These are phyloP conservation scores for Candida sanyaensis DNA, from an alignment of 1,139 yeast species.

Conservation along the genomic window DNA sequence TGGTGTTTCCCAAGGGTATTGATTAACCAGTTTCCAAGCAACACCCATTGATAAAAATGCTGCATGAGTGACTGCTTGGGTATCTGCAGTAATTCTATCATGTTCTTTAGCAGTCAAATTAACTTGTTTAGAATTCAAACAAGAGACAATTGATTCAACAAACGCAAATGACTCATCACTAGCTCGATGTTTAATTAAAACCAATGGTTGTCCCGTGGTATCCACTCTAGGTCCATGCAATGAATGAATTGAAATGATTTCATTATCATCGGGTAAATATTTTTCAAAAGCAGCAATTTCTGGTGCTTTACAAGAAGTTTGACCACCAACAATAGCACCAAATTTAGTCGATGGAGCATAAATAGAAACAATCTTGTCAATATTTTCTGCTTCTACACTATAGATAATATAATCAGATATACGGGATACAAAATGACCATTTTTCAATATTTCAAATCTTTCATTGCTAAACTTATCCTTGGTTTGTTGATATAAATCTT, in stretches of 20 bases:
- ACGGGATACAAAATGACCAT: conserved; percentile 85
- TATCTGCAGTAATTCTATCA: conserved; percentile 94
- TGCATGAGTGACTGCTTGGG: conserved; percentile 98
- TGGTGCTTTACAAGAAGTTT: conserved; percentile 91
- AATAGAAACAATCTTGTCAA: conserved; percentile 63
- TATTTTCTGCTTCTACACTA: conserved; percentile 87
- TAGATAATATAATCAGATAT: conserved; percentile 79
- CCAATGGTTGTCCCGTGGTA: conserved; percentile 91
- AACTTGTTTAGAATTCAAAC: conserved; percentile 80
- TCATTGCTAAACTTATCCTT: conserved; percentile 42
- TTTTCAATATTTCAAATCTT: conserved; percentile 55
- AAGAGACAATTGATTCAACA: conserved; percentile 65
- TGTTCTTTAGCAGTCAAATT: conserved; percentile 80
- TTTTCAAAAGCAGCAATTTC: conserved; percentile 86
- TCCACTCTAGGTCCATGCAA: conserved; percentile 92
- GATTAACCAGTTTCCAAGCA: conserved; percentile 84
- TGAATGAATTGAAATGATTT: conserved; percentile 86
- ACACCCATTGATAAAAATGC: conserved; percentile 96
- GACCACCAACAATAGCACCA: conserved; percentile 96
- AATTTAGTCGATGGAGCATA: conserved; percentile 88
- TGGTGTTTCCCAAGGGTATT: conserved; percentile 91
- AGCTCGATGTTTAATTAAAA: conserved; percentile 76
- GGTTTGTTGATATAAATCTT: conserved; percentile 57
- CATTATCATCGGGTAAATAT: conserved; percentile 71
- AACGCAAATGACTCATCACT: conserved; percentile 54